A percentile compares a stretch with the other conserved stretches of the same genome.
These are phyloP conservation scores for Crotalaria pallida DNA, from an alignment of 306 rosid species.

Conservation along the genomic window DNA sequence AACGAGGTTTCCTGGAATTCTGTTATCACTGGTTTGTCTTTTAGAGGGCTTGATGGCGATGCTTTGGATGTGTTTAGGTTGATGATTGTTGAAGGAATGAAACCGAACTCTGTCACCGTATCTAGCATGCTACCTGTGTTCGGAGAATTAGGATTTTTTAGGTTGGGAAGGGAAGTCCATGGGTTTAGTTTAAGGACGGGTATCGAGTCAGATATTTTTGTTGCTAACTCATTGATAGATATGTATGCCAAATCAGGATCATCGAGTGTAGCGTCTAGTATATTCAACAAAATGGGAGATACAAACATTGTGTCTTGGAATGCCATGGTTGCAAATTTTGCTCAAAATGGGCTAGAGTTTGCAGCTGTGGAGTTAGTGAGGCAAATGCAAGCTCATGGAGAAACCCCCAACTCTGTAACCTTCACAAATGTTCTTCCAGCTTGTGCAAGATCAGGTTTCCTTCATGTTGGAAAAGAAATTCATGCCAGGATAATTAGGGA, in stretches of 20 bases:
- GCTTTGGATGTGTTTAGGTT: constrained; percentile 51
- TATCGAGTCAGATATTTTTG: constrained; percentile 54
- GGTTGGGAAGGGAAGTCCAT: constrained; percentile 60
- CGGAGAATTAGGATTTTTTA: constrained; percentile 54
- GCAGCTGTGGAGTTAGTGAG: constrained; percentile 54
- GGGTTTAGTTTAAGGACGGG: constrained; percentile 58
- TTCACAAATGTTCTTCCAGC: constrained; percentile 88
- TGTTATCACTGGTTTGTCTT: constrained; percentile 59
- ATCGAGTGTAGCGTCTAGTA: constrained; percentile 38
- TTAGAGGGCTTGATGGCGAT: constrained; percentile 32
- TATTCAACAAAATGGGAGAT: constrained; percentile 51
- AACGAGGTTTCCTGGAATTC: constrained; percentile 91
- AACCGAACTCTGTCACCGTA: constrained; percentile 65
- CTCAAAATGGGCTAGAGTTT: constrained; percentile 60
- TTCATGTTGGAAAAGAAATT: constrained; percentile 64
- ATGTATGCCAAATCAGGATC: constrained; percentile 76
- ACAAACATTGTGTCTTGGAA: too few species aligned
- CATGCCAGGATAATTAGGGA: constrained; percentile 56
- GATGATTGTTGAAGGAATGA: constrained; percentile 54
- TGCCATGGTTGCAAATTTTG: constrained; percentile 82
- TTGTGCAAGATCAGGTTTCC: constrained; percentile 66
- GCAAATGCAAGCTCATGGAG: constrained; percentile 65
- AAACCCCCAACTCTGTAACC: constrained; percentile 60
- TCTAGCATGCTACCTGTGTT: constrained; percentile 68
- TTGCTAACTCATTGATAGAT: constrained; percentile 71